Evolutionary conservation across 2,329 filamentous ascomycete genomes (phyloP).

Genomic region (Talaromyces funiculosus): DNA sequence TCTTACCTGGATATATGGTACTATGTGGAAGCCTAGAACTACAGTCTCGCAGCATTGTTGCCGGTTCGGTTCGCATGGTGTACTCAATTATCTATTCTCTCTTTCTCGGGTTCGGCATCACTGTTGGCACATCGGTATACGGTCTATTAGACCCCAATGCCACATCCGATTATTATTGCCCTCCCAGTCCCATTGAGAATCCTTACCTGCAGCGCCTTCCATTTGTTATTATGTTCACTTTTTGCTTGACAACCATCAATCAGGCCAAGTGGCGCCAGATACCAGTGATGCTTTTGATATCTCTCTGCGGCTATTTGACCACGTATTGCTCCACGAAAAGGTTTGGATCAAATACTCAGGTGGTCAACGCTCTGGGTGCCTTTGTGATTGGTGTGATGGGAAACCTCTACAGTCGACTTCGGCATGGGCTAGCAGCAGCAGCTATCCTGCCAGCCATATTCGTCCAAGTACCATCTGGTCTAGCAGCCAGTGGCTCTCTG

Average conservation of each 20-base stretch:
- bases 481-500: slow-evolving; percentile 55
- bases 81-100: slow-evolving; percentile 71
- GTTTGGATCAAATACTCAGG: slow-evolving; percentile 66
- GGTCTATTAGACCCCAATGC: slow-evolving; percentile 55
- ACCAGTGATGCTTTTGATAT: slow-evolving; percentile 71
- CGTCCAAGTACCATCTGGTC: slow-evolving; percentile 58
- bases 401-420: slow-evolving; percentile 67
- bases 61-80: slow-evolving; percentile 69
- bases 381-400: slow-evolving; percentile 74
- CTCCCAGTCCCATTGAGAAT: slow-evolving; percentile 47
- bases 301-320: slow-evolving; percentile 68
- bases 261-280: slow-evolving; percentile 77
- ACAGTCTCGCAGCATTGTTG: slow-evolving; percentile 63
- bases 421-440: slow-evolving; percentile 76
- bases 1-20: slow-evolving; percentile 65
- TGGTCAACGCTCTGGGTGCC: slow-evolving; percentile 73
- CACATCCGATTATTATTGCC: slow-evolving; percentile 45
- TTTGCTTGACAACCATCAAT: slow-evolving; percentile 73
- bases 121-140: slow-evolving; percentile 60
- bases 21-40: slow-evolving; percentile 60
- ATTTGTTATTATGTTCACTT: slow-evolving; percentile 69
- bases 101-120: slow-evolving; percentile 68
- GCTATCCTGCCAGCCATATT: slow-evolving; percentile 88
- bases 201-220: slow-evolving; percentile 54
- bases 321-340: slow-evolving; percentile 68